Percentiles rank a stretch among this genome's conserved stretches.
These are phyloP conservation scores for Phialophora macrospora DNA, from an alignment of 2,329 filamentous ascomycete genomes.

Conservation along the genomic window DNA sequence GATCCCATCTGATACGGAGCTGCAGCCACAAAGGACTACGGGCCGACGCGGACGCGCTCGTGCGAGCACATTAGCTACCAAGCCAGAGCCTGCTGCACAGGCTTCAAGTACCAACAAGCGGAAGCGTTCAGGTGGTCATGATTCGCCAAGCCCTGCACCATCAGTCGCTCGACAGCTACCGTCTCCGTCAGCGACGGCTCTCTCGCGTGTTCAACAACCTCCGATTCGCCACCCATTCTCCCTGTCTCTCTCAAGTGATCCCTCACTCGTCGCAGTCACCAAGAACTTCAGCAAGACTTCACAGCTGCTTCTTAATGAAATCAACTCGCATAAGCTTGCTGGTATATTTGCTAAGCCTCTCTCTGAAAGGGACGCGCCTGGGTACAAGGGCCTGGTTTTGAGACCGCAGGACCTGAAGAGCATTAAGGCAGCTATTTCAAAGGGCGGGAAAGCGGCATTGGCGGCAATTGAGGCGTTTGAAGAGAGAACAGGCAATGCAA, in stretches of 20 bases:
- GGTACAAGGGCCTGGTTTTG: constrained; percentile 74
- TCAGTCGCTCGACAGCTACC: constrained; percentile 21
- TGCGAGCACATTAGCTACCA: constrained; percentile 19
- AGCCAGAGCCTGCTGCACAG: constrained; percentile 14
- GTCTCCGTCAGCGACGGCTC: constrained; percentile 15
- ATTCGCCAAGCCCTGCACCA: constrained; percentile 29
- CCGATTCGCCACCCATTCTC: constrained; percentile 41
- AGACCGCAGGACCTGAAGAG: constrained; percentile 78
- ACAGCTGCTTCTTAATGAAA: constrained; percentile 73
- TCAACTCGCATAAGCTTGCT: constrained; percentile 75
- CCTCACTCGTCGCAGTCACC: constrained; percentile 45
- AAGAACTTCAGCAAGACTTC: constrained; percentile 68
- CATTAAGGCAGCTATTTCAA: constrained; percentile 71
- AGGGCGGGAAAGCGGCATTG: constrained; percentile 52
- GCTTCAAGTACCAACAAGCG: constrained; percentile 42
- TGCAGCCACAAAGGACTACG: constrained; percentile 42
- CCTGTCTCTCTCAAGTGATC: constrained; percentile 45
- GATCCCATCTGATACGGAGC: constrained; percentile 44
- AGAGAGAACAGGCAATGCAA: constrained; percentile 2
- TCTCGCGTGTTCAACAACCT: background rate
- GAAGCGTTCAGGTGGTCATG: constrained; percentile 48
- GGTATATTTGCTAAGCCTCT: constrained; percentile 79
- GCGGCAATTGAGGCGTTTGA: constrained; percentile 48
- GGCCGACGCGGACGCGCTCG: constrained; percentile 41
- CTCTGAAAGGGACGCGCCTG: constrained; percentile 74